phyloP scores from a whole-genome alignment of 1,139 yeast species.

The Debaryomycetaceae sp. region DNA sequence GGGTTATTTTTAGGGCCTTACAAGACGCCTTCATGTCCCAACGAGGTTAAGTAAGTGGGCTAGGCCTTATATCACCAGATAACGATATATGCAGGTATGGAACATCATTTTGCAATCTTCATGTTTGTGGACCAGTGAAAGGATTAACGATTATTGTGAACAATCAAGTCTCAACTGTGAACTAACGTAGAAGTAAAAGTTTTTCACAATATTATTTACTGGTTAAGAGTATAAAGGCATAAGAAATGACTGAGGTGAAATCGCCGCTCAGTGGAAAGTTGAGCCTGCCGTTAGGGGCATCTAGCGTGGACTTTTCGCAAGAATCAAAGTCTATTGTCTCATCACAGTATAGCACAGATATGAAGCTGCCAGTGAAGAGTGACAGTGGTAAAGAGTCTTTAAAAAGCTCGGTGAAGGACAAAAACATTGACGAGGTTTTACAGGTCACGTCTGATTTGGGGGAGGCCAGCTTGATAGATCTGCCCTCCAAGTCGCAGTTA shows the following conservation, averaged over 20 bases:
- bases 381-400: background rate
- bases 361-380: background rate
- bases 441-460: background rate
- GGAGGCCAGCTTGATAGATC: background rate
- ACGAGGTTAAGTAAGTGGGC: background rate
- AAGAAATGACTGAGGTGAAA: background rate
- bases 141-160: background rate
- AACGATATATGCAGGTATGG: background rate
- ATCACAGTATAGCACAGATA: background rate
- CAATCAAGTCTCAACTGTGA: background rate
- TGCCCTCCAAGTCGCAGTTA: background rate
- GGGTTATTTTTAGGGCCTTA: background rate
- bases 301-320: background rate
- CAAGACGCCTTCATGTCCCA: background rate
- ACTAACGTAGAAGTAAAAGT: background rate
- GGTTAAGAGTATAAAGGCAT: background rate
- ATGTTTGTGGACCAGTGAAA: background rate
- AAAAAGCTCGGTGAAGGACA: too few species aligned
- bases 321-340: background rate
- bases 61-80: background rate
- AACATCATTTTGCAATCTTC: background rate
- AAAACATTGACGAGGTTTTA: background rate
- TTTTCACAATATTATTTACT: too few species aligned
- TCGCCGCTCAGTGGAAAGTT: background rate
- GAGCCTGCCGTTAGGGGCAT: background rate